Percentiles rank a stretch among this genome's conserved stretches.
Conservation (phyloP, 768 basidiomycete species). For the Polyporus arcularius region DNA sequence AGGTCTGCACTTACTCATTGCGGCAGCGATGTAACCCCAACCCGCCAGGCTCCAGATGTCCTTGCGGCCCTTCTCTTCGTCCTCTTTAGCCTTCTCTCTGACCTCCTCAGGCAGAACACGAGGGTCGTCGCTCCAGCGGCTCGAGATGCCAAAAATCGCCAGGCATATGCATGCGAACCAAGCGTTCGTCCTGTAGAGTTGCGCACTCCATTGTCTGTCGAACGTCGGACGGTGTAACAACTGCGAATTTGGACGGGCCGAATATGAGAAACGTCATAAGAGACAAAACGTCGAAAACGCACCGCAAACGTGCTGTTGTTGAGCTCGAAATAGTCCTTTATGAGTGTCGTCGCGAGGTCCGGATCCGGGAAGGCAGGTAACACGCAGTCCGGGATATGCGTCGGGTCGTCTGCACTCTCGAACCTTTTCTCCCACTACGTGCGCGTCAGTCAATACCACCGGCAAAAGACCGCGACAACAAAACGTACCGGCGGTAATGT, state of each 20-base stretch:
- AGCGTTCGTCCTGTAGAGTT: conserved; percentile 22
- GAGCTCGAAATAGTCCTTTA: conserved; percentile 68
- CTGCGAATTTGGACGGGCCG: neutral
- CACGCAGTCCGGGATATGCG: conserved; percentile 26
- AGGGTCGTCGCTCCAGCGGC: conserved; percentile 29
- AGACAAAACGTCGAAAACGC: conserved; percentile 30
- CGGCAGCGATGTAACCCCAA: conserved; percentile 58
- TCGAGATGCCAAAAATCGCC: conserved; percentile 31
- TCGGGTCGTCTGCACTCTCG: conserved; percentile 40
- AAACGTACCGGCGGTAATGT: conserved; percentile 51
- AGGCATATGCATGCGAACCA: conserved; percentile 35
- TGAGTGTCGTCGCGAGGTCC: conserved; percentile 58
- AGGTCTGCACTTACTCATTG: conserved; percentile 44
- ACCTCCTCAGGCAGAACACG: conserved; percentile 25
- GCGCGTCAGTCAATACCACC: neutral
- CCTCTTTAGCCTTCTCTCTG: conserved; percentile 21
- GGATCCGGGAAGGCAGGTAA: conserved; percentile 58
- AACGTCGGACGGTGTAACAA: conserved; percentile 26
- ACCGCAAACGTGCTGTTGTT: conserved; percentile 58
- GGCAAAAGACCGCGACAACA: neutral
- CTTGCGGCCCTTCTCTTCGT: conserved; percentile 31
- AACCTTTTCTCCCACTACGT: conserved; percentile 33
- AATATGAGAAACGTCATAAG: conserved; percentile 43
- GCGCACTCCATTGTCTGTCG: conserved; percentile 21
- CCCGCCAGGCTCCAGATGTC: conserved; percentile 57